phyloP scores from a whole-genome alignment of 495 filamentous ascomycete genomes.

The Hypoxylon cercidicola region DNA sequence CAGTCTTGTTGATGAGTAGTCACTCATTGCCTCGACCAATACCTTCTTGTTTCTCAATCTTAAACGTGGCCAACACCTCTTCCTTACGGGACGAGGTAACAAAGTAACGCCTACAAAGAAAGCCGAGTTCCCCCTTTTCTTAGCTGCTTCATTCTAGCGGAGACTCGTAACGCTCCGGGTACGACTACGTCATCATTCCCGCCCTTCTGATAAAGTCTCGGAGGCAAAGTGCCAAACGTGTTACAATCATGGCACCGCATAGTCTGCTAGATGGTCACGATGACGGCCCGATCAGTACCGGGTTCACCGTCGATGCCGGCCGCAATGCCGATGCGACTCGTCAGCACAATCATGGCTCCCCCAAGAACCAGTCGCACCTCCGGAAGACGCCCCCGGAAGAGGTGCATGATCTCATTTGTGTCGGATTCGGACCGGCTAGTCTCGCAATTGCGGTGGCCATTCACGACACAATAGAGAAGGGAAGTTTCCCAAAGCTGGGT shows the following conservation, averaged over 20 bases:
- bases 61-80: too few species aligned
- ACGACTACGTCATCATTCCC: conserved; percentile 27
- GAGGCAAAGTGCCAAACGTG: neutral
- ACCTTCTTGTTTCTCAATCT: too few species aligned
- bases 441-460: conserved; percentile 92
- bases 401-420: conserved; percentile 83
- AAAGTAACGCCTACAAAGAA: too few species aligned
- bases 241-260: conserved; percentile 35
- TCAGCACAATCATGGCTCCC: neutral
- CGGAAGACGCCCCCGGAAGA: conserved; percentile 58
- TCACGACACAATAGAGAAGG: conserved; percentile 69
- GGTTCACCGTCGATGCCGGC: conserved; percentile 14
- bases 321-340: neutral
- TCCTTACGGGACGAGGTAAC: too few species aligned
- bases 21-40: too few species aligned
- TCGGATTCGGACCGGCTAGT: conserved; percentile 94
- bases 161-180: neutral
- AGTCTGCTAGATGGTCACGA: conserved; percentile 38
- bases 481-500: conserved; percentile 50
- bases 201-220: neutral
- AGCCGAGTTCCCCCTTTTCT: too few species aligned
- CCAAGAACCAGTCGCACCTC: conserved; percentile 47
- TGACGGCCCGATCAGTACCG: conserved; percentile 23
- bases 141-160: conserved; percentile 1
- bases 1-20: too few species aligned